Percentiles rank a stretch among this genome's conserved stretches.
These are phyloP conservation scores for Nakazawaea wickerhamii DNA, from an alignment of 805 yeast species.

Conservation along the genomic window DNA sequence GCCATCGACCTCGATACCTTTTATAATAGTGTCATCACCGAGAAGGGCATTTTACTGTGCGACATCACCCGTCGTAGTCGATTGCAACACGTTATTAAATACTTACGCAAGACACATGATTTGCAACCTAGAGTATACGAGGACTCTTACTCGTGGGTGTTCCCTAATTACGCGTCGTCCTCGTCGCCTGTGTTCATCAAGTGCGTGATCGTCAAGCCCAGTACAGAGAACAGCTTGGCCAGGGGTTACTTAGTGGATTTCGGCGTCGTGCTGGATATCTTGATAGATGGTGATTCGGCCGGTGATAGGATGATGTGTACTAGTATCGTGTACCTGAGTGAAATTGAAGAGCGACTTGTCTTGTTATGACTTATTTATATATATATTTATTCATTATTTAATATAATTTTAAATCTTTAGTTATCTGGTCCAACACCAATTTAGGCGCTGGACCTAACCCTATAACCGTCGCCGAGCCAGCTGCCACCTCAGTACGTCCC, in stretches of 20 bases:
- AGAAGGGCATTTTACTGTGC: neutral
- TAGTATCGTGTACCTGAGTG: constrained; percentile 37
- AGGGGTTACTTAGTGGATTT: constrained; percentile 44
- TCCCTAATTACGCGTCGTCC: constrained; percentile 13
- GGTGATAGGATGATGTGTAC: constrained; percentile 45
- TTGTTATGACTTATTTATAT: constrained; percentile 20
- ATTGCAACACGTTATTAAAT: constrained; percentile 26
- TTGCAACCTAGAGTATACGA: constrained; percentile 15
- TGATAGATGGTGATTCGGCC: constrained; percentile 22
- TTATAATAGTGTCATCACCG: constrained; percentile 7
- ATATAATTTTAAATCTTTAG: constrained; percentile 72
- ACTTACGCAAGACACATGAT: constrained; percentile 4
- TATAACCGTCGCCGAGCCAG: constrained; percentile 93
- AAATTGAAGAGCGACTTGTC: constrained; percentile 34
- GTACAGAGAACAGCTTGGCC: constrained; percentile 24
- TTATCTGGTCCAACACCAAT: constrained; percentile 68
- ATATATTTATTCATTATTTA: constrained; percentile 22
- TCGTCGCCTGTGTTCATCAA: constrained; percentile 26
- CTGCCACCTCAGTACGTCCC: constrained; percentile 93
- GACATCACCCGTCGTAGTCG: constrained; percentile 22
- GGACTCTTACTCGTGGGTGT: constrained; percentile 19
- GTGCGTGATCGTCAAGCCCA: constrained; percentile 38
- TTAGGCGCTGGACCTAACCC: constrained; percentile 98
- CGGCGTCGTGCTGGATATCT: constrained; percentile 41
- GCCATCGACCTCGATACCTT: neutral